A percentile compares a stretch with the other conserved stretches of the same genome.
These are phyloP conservation scores for Cordyceps militaris DNA, from an alignment of 2,329 filamentous ascomycete species.

Conservation along the genomic window DNA sequence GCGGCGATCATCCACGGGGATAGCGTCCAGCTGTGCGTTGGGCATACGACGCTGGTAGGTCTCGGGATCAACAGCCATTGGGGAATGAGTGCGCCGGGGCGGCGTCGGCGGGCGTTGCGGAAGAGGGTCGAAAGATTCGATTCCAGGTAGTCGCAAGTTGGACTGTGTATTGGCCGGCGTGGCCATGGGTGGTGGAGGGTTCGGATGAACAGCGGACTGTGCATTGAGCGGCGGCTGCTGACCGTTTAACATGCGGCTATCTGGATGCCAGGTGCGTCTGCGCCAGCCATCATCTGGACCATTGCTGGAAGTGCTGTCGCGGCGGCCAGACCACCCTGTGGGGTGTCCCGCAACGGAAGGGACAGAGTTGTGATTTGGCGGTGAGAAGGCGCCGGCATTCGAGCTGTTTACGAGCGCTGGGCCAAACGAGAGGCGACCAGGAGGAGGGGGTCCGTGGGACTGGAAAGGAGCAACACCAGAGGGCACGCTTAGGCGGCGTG, in stretches of 20 bases:
- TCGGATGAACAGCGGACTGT: constrained; percentile 53
- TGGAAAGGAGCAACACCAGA: constrained; percentile 70
- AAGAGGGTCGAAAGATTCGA: constrained; percentile 82
- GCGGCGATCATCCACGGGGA: constrained; percentile 39
- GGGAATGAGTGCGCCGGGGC: constrained; percentile 58
- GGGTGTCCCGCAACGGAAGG: constrained; percentile 44
- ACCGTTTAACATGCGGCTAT: constrained; percentile 56
- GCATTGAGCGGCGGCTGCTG: constrained; percentile 68
- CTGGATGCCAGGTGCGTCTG: constrained; percentile 85
- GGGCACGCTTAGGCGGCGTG: constrained; percentile 74
- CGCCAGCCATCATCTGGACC: constrained; percentile 69
- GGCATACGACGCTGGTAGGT: constrained; percentile 27
- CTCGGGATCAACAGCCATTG: constrained; percentile 66
- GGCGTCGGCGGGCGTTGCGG: constrained; percentile 57
- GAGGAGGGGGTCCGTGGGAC: constrained; percentile 47
- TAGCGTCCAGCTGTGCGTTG: constrained; percentile 23
- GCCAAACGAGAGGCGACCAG: constrained; percentile 49
- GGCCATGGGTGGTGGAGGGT: constrained; percentile 42
- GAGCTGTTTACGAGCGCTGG: constrained; percentile 49
- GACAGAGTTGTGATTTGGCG: constrained; percentile 52
- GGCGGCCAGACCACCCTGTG: constrained; percentile 41
- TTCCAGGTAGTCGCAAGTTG: constrained; percentile 70
- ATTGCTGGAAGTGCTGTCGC: constrained; percentile 56
- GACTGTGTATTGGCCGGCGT: constrained; percentile 46
- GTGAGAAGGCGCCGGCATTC: constrained; percentile 47